Evolutionary conservation across 2,329 filamentous ascomycete genomes (phyloP).

Genomic region (Trichoderma cornu-damae): DNA sequence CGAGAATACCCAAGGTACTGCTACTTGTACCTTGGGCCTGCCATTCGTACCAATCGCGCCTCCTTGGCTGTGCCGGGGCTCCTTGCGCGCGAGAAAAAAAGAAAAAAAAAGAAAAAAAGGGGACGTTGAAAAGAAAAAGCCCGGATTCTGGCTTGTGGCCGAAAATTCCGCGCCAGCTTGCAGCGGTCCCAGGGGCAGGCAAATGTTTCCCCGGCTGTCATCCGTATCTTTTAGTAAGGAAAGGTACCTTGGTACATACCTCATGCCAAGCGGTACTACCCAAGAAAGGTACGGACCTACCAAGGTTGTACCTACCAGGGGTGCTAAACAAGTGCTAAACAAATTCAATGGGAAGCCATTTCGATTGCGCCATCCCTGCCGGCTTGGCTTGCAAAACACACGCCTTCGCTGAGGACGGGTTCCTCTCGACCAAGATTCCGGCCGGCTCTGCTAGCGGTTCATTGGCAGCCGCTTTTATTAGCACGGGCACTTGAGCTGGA

Average conservation of each 20-base stretch:
- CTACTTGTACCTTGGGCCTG: no score
- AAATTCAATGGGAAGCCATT: slow-evolving; percentile 15
- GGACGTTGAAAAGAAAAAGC: not conserved
- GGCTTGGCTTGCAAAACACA: slow-evolving; percentile 6
- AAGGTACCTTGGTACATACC: no score
- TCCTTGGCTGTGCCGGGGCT: slow-evolving; percentile 9
- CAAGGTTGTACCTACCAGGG: not conserved
- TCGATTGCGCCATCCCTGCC: slow-evolving; percentile 9
- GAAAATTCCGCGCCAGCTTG: not conserved
- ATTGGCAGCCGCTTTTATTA: not conserved
- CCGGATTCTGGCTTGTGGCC: not conserved
- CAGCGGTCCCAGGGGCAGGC: slow-evolving; percentile 2
- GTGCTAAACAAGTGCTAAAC: no score
- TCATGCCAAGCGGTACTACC: no score
- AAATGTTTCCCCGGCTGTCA: not conserved
- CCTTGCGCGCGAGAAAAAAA: slow-evolving; percentile 1
- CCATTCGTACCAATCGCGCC: not conserved
- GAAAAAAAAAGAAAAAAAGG: not conserved
- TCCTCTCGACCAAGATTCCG: no score
- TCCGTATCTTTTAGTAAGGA: no score
- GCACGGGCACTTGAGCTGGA: no score
- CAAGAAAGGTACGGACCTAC: no score
- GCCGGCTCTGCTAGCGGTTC: slow-evolving; percentile 1
- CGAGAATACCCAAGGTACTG: no score
- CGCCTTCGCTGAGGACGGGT: not conserved